Base-by-base conservation (phyloP, 257 asterid species). In the Oldenlandia corymbosa region DNA sequence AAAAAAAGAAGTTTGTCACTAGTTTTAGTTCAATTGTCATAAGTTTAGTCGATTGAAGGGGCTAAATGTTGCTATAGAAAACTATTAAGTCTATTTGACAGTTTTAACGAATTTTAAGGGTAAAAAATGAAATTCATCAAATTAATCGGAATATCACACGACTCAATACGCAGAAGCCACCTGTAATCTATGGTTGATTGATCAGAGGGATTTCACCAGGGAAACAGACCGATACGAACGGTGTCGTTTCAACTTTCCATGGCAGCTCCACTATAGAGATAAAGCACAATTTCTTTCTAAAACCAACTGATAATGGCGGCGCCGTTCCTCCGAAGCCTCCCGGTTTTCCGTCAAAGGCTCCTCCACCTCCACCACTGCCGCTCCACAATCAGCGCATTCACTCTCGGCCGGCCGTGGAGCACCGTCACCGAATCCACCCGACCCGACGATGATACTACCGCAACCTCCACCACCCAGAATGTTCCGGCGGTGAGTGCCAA, bases 271-370 rank as follows among this genome's bases (percentile, higher is more conserved):
- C 46, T 4, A 11, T 17, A 11, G 28, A 46, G 62, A 57, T 57
- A 57, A 57, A n/a, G 28, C 8, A 21, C 13, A 34, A 8, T 17
- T 39, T 16, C 50, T 20, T 9, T 5, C 58, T n/a, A 0, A 5
- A n/a, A 58, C 2, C 17, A 21, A 42, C 28, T 8, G 9, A 32
- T 6, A 71, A 90, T 87, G 97, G 94, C 94, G 28, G 84, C 88
- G 60, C 81, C 89, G 45, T 68, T 79, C 28, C 65, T 77, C 64
- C 62, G 87, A 56, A 75, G 80, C 57, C 74, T 80, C n/a, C 90
- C 89, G 0, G 66, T 75, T 64, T 78, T 80, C 75, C 90, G 85
- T 73, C 80, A 76, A 52, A 82, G 85, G 34, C 73, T 80, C n/a
- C n/a, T n/a, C 69, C 67, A 63, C 67, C 83, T 62, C 41, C 77